These are phyloP conservation scores for Aegilops sharonensis DNA, from an alignment of 176 grass and related monocot species.

Conservation along the genomic window DNA sequence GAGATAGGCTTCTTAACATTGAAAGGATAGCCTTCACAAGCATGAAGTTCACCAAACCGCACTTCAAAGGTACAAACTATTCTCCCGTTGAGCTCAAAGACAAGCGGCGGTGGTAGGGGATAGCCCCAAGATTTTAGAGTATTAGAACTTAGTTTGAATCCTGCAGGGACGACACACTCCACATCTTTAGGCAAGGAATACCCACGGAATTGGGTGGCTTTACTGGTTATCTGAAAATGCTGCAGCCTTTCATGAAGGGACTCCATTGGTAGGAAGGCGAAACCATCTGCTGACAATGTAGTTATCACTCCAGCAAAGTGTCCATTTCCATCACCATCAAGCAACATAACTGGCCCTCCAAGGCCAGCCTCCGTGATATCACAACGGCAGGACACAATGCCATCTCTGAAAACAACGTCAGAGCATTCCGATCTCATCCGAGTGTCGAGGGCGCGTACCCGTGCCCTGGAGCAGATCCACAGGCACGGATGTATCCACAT, in stretches of 20 bases:
- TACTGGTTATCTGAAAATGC: neutral
- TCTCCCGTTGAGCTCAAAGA: neutral
- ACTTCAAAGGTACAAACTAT: constrained; percentile 19
- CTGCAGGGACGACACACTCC: neutral
- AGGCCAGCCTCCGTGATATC: neutral
- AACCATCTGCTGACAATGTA: neutral
- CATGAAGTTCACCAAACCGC: constrained; percentile 12
- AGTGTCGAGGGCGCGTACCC: neutral
- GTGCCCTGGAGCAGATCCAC: neutral
- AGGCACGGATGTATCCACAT: neutral
- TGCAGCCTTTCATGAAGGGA: neutral
- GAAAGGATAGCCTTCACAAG: constrained; percentile 21
- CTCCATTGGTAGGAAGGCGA: neutral
- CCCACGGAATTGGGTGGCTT: neutral
- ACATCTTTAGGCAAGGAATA: neutral
- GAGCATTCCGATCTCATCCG: neutral
- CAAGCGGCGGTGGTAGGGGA: neutral
- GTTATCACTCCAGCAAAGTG: neutral
- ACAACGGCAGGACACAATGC: neutral
- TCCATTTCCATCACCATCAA: neutral
- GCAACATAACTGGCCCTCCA: neutral
- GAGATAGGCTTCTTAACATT: neutral
- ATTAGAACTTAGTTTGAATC: neutral
- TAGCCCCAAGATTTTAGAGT: neutral
- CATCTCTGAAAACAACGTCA: neutral